Evolutionary conservation across 192 early-diverging fungal species (phyloP), one percentile per base, ranked within the genome.

Genomic region (Physocladia obscura): DNA sequence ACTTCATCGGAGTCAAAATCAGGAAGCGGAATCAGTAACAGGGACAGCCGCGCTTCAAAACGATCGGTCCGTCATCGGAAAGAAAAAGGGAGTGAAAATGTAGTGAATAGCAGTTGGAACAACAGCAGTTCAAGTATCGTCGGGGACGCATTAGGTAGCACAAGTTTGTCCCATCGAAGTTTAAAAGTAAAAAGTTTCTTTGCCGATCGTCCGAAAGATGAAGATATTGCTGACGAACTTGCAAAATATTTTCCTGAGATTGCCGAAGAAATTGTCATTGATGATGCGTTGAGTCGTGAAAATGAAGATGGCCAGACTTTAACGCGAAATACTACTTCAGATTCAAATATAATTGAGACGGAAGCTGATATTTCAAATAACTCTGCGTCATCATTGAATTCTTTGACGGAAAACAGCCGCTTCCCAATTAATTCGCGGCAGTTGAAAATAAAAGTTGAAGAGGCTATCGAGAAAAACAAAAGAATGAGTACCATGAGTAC

Each of bases 141-240:
- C n/a, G n/a, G n/a, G n/a, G n/a, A n/a, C n/a, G n/a, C n/a, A n/a
- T n/a, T n/a, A n/a, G n/a, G n/a, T n/a, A n/a, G n/a, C n/a, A n/a
- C n/a, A n/a, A n/a, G n/a, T n/a, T n/a, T n/a, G n/a, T n/a, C n/a
- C n/a, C n/a, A n/a, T n/a, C 70, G 71, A 13, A 47, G 48, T 2
- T 67, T 61, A 5, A 82, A 82, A 40, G 47, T 78, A 52, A 82
- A 69, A 72, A 87, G 89, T 40, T 94, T 97, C 75, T 94, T 98
- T 75, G 95, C 94, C 34, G 94, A 97, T 74, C 89, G 97, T 8
- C 97, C 97, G 8, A 92, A 92, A 0, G 92, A 93, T 11, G 94
- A 97, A 76, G 81, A 92, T 39, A 96, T 98, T 74, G 92, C 91
- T 27, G 90, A 90, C 65, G 92, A 97, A 63, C 83, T 98, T 37